phyloP scores from a whole-genome alignment of 352 stramenopile species.

The Phytophthora colocasiae region DNA sequence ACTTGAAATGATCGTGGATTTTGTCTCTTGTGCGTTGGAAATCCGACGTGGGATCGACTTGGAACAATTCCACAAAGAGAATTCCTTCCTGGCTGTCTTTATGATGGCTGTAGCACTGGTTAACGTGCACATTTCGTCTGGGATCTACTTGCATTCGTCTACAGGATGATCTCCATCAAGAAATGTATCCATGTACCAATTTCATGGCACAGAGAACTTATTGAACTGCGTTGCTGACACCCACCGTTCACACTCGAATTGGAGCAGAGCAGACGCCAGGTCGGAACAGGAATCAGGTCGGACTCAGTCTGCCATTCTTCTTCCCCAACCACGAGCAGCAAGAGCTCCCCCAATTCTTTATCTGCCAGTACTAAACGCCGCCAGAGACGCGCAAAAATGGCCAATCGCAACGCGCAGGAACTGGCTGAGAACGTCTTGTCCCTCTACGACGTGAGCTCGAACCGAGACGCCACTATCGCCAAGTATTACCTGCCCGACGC shows the following conservation, averaged over 20 bases:
- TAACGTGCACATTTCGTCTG: conserved; percentile 35
- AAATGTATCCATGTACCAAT: conserved; percentile 24
- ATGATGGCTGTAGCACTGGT: conserved; percentile 23
- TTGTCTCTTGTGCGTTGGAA: conserved; percentile 36
- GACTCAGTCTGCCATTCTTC: conserved; percentile 4
- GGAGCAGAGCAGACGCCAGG: conserved; percentile 10
- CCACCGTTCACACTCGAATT: conserved; percentile 12
- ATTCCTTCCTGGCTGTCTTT: conserved; percentile 30
- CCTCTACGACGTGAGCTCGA: conserved; percentile 81
- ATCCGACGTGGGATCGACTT: conserved; percentile 29
- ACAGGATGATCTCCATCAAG: conserved; percentile 21
- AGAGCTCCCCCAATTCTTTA: not conserved
- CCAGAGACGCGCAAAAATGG: conserved; percentile 43
- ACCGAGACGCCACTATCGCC: conserved; percentile 75
- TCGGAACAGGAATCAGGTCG: conserved; percentile 13
- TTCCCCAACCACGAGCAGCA: conserved; percentile 1
- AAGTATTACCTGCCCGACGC: conserved; percentile 81
- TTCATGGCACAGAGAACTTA: not conserved
- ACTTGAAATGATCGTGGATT: conserved; percentile 34
- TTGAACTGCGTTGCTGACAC: conserved; percentile 24
- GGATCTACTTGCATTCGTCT: conserved; percentile 27
- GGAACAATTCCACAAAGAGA: conserved; percentile 26
- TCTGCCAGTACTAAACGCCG: conserved; percentile 1
- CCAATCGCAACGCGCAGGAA: conserved; percentile 75
- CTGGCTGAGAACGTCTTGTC: conserved; percentile 83